A percentile compares a stretch with the other conserved stretches of the same genome.
Conservation (phyloP, 257 asterid genomes). For the Echites panduratus region DNA sequence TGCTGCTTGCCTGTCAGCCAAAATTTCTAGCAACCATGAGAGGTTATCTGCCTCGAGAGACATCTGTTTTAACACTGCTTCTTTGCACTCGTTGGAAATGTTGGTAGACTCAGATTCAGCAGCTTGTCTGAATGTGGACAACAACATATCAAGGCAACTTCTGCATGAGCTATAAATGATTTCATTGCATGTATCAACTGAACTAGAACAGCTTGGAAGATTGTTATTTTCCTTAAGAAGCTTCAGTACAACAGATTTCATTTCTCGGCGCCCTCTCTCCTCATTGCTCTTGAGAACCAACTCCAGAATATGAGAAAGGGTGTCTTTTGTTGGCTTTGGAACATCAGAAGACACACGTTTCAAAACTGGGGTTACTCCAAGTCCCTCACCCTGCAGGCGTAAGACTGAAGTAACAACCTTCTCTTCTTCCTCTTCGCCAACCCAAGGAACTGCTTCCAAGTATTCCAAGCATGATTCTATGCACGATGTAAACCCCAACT, state of each 20-base stretch:
- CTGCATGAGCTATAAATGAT: constrained; percentile 58
- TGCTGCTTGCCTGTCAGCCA: constrained; percentile 60
- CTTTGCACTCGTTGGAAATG: constrained; percentile 23
- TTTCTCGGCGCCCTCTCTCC: constrained; percentile 84
- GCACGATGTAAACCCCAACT: constrained; percentile 64
- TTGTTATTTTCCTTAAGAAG: constrained; percentile 63
- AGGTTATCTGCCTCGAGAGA: constrained; percentile 73
- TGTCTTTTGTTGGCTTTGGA: constrained; percentile 51
- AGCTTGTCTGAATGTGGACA: constrained; percentile 63
- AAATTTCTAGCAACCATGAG: constrained; percentile 75
- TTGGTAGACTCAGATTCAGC: constrained; percentile 40
- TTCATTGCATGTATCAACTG: constrained; percentile 54
- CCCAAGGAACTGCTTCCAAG: constrained; percentile 99
- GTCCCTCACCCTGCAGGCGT: constrained; percentile 58
- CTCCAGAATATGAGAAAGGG: constrained; percentile 63
- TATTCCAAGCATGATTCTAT: constrained; percentile 71
- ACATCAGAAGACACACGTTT: constrained; percentile 71
- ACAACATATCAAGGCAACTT: constrained; percentile 46
- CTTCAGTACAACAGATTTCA: constrained; percentile 74
- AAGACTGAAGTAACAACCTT: constrained; percentile 63
- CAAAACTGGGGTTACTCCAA: constrained; percentile 62
- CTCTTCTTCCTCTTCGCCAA: constrained; percentile 94
- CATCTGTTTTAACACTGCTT: constrained; percentile 38
- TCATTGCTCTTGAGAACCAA: constrained; percentile 79
- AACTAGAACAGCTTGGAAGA: constrained; percentile 44